A percentile compares a stretch with the other conserved stretches of the same genome.
phyloP scores from a whole-genome alignment of 495 filamentous ascomycete genomes.

The Diplogelasinospora grovesii region DNA sequence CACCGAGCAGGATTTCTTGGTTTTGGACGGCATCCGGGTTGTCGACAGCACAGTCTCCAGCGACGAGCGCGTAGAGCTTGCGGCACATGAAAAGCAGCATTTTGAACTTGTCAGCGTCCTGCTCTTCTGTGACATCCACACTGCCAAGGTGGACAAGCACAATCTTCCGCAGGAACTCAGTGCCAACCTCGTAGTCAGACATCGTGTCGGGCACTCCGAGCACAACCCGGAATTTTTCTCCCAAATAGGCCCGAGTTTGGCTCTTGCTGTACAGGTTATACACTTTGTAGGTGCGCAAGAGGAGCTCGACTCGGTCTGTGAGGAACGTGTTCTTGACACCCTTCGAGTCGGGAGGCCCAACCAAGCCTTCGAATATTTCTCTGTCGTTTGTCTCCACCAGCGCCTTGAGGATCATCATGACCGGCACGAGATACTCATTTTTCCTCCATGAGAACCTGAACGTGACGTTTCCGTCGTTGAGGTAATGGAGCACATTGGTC shows the following conservation, averaged over 20 bases:
- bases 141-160: constrained; percentile 86
- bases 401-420: constrained; percentile 94
- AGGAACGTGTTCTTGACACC: constrained; percentile 84
- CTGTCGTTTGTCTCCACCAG: constrained; percentile 92
- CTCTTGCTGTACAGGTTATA: constrained; percentile 73
- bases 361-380: constrained; percentile 86
- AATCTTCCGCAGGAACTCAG: constrained; percentile 81
- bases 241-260: constrained; percentile 75
- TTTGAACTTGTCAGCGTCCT: constrained; percentile 87
- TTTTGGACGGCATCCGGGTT: constrained; percentile 95
- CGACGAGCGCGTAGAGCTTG: constrained; percentile 87
- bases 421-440: constrained; percentile 87
- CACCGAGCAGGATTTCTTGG: constrained; percentile 87
- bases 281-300: constrained; percentile 86
- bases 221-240: constrained; percentile 81
- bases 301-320: constrained; percentile 85
- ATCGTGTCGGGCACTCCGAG: constrained; percentile 72
- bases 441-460: constrained; percentile 98
- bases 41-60: constrained; percentile 84
- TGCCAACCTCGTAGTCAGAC: constrained; percentile 79
- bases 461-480: constrained; percentile 88
- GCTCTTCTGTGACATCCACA: constrained; percentile 68
- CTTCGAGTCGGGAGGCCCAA: constrained; percentile 65
- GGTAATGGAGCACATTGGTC: constrained; percentile 94
- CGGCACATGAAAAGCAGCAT: constrained; percentile 93